Evolutionary conservation across 495 filamentous ascomycete species (phyloP), one percentile per base, ranked within the genome.

Genomic region (Talaromyces borbonicus): DNA sequence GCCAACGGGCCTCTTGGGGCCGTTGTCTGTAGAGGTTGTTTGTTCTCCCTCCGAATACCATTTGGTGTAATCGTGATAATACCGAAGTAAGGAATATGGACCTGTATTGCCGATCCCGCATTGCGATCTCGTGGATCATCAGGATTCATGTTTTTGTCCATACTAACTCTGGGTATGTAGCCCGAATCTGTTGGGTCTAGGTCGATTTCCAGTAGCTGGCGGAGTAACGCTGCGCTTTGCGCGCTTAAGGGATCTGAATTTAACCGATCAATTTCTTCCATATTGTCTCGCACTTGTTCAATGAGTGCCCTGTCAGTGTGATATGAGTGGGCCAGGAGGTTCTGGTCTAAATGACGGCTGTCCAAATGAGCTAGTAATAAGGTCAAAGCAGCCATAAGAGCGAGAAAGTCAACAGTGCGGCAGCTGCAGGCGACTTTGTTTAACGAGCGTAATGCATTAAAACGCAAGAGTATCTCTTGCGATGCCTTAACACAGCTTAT

Each of bases 341-440:
- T 56, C 9, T 26, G 15, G 23, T 15, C 23, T 25, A 23, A 22
- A 7, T 19, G 35, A 19, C 23, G 35, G 15, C 35, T 19, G 16
- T 42, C 39, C 14, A 56, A 26, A 15, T 60, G 55, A 2, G 45
- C 55, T n/a, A 60, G 32, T 4, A 55, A 23, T 1, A 60, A 14
- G 1, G 68, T 52, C 6, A 73, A 60, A 4, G 69, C 62, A 1
- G 66, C 65, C n/a, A 63, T 70, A 51, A 77, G 69, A 8, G 55
- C 68, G 43, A 71, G 56, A 43, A 73, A 77, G 48, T 71, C 65
- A 4, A 70, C 48, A 2, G 67, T 51, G 37, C 73, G 72, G 56
- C 71, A 75, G 49, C 63, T 52, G 45, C 59, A 60, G n/a, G 55
- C 44, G 15, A 43, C 48, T 11, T 46, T 37, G 18, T 49, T 50